Evolutionary conservation across 1,284 basidiomycete genomes (phyloP), one percentile per base, ranked within the genome.

Genomic region (Trichosporon sp.): DNA sequence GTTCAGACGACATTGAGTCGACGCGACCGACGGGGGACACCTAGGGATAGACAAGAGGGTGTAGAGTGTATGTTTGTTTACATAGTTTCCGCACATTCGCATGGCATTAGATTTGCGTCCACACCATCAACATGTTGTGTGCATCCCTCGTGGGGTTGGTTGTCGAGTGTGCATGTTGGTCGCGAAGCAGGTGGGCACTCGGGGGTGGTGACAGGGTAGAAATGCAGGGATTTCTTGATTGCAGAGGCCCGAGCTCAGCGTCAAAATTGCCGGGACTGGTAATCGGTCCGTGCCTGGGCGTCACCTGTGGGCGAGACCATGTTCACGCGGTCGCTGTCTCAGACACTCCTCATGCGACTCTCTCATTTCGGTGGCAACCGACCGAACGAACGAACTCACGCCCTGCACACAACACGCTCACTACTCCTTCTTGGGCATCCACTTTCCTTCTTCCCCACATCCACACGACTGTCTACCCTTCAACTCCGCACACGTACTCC

Each of bases 1-100:
- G 64, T 82, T 81, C 70, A 80, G 80, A 82, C 51, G 80, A 82
- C 68, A 81, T 83, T 37, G 81, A 83, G 68, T 69, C 72, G 19
- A 84, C 82, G 7, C 74, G 83, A 3, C 79, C 80, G 0, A 73
- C 59, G 59, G 6, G 14, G 4, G 59, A 35, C 16, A 16, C 14
- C 14, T 16, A 63, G 12, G 59, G 31, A 63, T 63, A 63, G 59
- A 63, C 37, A n/a, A 35, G 16, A 8, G 6, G 12, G 12, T 5
- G 32, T 35, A 63, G 59, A 35, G 59, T 37, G 31, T 63, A 26
- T 54, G 51, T 54, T 54, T 54, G 51, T 54, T 54, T 21, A 16
- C 51, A 54, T 54, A 54, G 51, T 54, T 54, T 19, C 16, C 43
- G 11, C 43, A 46, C 43, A 46, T 16, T 7, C 10, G 16, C 14